A percentile compares a stretch with the other conserved stretches of the same genome.
Evolutionary conservation across 2,329 filamentous ascomycete species (phyloP).

Genomic region (Penicillium sp.): DNA sequence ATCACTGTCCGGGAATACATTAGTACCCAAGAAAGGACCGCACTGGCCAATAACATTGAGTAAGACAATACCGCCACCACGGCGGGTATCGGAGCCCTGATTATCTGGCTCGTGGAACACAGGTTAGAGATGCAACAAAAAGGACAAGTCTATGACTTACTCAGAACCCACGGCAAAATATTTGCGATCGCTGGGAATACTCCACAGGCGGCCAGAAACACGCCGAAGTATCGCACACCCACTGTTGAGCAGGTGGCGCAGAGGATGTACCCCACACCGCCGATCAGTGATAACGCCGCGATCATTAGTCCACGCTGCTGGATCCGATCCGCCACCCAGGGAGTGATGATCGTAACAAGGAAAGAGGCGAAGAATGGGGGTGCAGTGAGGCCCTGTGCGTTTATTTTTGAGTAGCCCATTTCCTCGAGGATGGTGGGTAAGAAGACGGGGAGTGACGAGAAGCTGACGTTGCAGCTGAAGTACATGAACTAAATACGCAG

Average conservation of each 20-base stretch:
- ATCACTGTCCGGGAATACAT: slow-evolving; percentile 58
- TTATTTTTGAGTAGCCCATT: slow-evolving; percentile 68
- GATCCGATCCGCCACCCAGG: slow-evolving; percentile 65
- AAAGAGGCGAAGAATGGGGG: slow-evolving; percentile 71
- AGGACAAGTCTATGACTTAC: slow-evolving; percentile 27
- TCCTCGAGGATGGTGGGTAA: slow-evolving; percentile 62
- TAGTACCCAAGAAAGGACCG: slow-evolving; percentile 63
- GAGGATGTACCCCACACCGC: slow-evolving; percentile 64
- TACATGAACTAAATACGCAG: slow-evolving; percentile 49
- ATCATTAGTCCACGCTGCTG: slow-evolving; percentile 66
- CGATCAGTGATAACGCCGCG: slow-evolving; percentile 56
- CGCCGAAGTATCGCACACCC: slow-evolving; percentile 52
- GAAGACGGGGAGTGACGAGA: slow-evolving; percentile 65
- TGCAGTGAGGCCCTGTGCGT: slow-evolving; percentile 70
- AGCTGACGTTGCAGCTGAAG: slow-evolving; percentile 64
- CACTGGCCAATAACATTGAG: slow-evolving; percentile 67
- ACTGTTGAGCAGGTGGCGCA: slow-evolving; percentile 58
- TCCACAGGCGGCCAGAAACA: slow-evolving; percentile 58
- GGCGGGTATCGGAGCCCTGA: slow-evolving; percentile 67
- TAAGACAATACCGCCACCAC: slow-evolving; percentile 66
- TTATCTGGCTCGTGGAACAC: slow-evolving; percentile 52
- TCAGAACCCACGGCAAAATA: slow-evolving; percentile 68
- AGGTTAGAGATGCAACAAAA: not conserved
- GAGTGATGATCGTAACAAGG: slow-evolving; percentile 60
- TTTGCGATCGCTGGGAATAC: slow-evolving; percentile 70